phyloP scores from a whole-genome alignment of 1,284 basidiomycete genomes.

The Salmacisia buchloeana region DNA sequence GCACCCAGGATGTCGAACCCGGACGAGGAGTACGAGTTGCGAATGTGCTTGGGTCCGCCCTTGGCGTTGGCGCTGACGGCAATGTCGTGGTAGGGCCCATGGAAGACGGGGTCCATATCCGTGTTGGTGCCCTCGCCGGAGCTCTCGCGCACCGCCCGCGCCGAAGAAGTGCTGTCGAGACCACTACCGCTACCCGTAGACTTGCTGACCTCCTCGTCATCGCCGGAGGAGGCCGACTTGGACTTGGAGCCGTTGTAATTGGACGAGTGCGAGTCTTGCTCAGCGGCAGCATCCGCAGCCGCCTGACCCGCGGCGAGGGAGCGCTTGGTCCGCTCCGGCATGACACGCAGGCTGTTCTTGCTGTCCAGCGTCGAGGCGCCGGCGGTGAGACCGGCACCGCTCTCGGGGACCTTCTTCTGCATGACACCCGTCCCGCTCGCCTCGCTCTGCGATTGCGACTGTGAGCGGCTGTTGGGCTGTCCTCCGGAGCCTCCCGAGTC shows the following conservation, averaged over 20 bases:
- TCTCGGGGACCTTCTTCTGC: background rate
- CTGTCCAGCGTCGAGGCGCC: background rate
- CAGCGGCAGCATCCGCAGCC: constrained; percentile 1
- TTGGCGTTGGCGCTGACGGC: background rate
- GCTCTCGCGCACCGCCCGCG: background rate
- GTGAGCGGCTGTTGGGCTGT: background rate
- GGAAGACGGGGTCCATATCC: constrained; percentile 1
- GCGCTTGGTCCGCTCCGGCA: background rate
- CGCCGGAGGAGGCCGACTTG: constrained; percentile 3
- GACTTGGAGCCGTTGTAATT: constrained; percentile 2
- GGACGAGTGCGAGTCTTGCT: constrained; percentile 4
- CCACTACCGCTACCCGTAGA: background rate
- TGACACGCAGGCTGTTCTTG: background rate
- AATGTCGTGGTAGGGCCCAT: constrained; percentile 7
- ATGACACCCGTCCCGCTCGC: background rate
- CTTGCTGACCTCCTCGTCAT: constrained; percentile 1
- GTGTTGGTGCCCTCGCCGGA: background rate
- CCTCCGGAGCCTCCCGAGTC: constrained; percentile 1
- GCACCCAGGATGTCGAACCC: constrained; percentile 85
- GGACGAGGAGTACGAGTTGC: constrained; percentile 67
- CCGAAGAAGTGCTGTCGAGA: too few species aligned
- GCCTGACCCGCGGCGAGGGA: background rate
- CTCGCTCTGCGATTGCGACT: background rate
- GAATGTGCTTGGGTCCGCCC: background rate
- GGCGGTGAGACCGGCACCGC: background rate